phyloP scores from a whole-genome alignment of 129 eudicot genomes.

The Logfia minima region DNA sequence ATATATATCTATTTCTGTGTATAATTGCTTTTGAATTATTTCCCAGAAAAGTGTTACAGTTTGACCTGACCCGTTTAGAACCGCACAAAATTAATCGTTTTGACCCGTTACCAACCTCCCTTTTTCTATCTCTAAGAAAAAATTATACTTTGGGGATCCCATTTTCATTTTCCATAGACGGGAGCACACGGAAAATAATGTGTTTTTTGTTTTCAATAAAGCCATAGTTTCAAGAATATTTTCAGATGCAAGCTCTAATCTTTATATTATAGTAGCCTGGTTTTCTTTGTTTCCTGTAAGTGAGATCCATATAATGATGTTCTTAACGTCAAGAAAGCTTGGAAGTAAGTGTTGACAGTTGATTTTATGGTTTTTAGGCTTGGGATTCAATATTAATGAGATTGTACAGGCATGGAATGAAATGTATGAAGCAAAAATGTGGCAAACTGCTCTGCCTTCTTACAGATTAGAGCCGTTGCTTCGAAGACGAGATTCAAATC shows the following conservation, averaged over 20 bases:
- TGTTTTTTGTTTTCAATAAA: neutral
- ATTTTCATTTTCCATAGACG: neutral
- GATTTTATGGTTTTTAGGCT: slow-evolving; percentile 45
- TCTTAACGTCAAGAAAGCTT: slow-evolving; percentile 22
- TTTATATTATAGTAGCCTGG: neutral
- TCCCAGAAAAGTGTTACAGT: neutral
- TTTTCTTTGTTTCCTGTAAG: neutral
- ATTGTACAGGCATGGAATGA: slow-evolving; percentile 96
- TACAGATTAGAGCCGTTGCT: slow-evolving; percentile 75
- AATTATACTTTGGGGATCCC: neutral
- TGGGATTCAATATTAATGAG: slow-evolving; percentile 83
- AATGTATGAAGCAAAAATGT: slow-evolving; percentile 82
- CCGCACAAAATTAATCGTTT: too few relatives aligned
- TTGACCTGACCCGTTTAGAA: too few relatives aligned
- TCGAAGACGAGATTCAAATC: slow-evolving; percentile 72
- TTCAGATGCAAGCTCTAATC: neutral
- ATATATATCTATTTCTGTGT: too few relatives aligned
- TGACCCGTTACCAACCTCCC: too few relatives aligned
- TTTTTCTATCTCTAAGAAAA: neutral
- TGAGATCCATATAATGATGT: neutral
- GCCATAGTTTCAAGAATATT: neutral
- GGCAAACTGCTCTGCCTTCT: slow-evolving; percentile 66
- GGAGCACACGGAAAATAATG: neutral
- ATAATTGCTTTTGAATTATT: neutral
- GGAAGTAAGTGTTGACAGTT: slow-evolving; percentile 11